Evolutionary conservation across 1,139 yeast species (phyloP).

Genomic region (Magnusiomyces magnusii): DNA sequence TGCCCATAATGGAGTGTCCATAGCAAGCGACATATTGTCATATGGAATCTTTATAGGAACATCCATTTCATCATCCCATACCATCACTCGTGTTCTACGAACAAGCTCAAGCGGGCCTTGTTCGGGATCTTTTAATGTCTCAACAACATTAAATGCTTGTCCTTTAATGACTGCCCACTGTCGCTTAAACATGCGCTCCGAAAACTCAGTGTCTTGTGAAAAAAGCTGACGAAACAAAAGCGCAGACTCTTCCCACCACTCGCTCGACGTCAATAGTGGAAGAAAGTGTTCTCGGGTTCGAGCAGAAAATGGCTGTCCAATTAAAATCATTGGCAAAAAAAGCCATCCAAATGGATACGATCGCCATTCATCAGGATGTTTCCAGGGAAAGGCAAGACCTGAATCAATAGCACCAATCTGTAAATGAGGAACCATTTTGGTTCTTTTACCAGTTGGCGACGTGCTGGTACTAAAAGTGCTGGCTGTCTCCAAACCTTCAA

Average conservation of each 20-base stretch:
- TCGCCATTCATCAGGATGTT: conserved; percentile 77
- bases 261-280: conserved; percentile 49
- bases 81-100: conserved; percentile 48
- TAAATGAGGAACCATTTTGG: conserved; percentile 35
- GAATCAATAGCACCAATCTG: conserved; percentile 70
- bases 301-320: conserved; percentile 61
- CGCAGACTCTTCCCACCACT: conserved; percentile 67
- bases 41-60: conserved; percentile 43
- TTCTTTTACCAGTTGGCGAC: not conserved
- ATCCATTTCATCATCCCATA: conserved; percentile 56
- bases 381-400: conserved; percentile 74
- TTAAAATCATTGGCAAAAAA: conserved; percentile 53
- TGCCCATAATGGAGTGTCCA: conserved; percentile 28
- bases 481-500: not conserved
- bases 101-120: conserved; percentile 67
- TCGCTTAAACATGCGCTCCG: conserved; percentile 56
- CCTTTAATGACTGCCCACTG: conserved; percentile 72
- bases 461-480: conserved; percentile 6
- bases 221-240: conserved; percentile 43
- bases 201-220: conserved; percentile 53
- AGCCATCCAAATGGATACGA: conserved; percentile 79
- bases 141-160: conserved; percentile 71
- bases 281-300: conserved; percentile 52
- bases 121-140: conserved; percentile 47
- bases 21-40: conserved; percentile 28